Evolutionary conservation across 202 grass and related monocot genomes (phyloP), one percentile per base, ranked within the genome.

Genomic region (Brachypodium distachyon): DNA sequence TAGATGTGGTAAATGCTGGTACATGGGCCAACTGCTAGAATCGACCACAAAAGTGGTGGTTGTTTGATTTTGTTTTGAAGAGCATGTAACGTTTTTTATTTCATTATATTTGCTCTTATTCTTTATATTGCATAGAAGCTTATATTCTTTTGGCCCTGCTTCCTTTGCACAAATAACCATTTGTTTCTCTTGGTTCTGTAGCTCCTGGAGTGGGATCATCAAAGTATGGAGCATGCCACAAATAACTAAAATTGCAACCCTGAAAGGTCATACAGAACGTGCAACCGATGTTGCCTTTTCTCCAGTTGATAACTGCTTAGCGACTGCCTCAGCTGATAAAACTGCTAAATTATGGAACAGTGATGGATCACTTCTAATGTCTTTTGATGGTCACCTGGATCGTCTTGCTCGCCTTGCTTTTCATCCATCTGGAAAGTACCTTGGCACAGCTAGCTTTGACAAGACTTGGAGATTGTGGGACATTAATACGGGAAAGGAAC

Each of bases 381-480:
- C 95, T 29, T 97, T 97, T 77, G 81, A 94, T 87, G 95, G 95
- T 26, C 95, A 97, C 75, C 87, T 97, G 32, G 95, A 97, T 79
- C 91, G 95, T 62, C 95, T 97, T 65, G 91, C 73, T 33, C 88
- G 95, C 27, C 46, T 97, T 84, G 86, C 88, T 73, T 97, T 97
- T 72, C 95, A 97, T 88, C 95, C 95, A 63, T 97, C 95, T 56
- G 95, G 95, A 59, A 92, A 86, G 61, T 97, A 97, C 72, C 74
- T 97, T 36, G 95, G 86, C 62, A 97, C 95, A 75, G 84, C 95
- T 88, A 94, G 95, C 73, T 97, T 90, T 76, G 95, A 97, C 80
- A 97, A 94, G 80, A 97, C 95, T 18, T 97, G 95, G 95, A 87
- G 95, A 83, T 69, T 94, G 54, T 97, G 95, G 95, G 95, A 97